Evolutionary conservation across 352 stramenopile species (phyloP), one percentile per base, ranked within the genome.

Genomic region (Globisporangium rhizosaccharum): DNA sequence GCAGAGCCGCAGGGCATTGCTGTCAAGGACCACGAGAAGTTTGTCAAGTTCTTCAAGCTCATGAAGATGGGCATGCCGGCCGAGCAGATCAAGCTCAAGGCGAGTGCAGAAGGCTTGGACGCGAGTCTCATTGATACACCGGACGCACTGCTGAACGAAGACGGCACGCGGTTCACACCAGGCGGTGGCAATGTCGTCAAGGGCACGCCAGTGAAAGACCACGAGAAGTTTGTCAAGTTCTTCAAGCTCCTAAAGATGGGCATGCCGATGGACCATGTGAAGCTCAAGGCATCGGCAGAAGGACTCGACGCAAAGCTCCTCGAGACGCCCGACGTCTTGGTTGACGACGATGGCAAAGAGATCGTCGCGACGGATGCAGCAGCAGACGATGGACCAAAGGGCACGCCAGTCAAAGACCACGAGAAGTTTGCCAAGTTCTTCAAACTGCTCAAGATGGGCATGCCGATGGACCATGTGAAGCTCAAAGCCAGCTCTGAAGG

Each of bases 41-140:
- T 95, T 65, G 74, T 68, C 15, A 97, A 97, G 69, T 98, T 98
- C 58, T 98, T 98, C 65, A 98, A 97, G 61, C 92, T 98, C 70
- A 49, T 93, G 54, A 90, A 88, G 39, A 92, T 95, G 79, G 82
- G 83, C 0, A 89, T 95, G 77, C 86, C 80, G 12, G 76, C 86
- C 28, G 86, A 88, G 4, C 89, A 96, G 25, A 85, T 98, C 4
- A 89, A 97, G 68, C 73, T 96, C 67, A 96, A 97, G 62, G 67
- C 62, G 2, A 74, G 64, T 4, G 68, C 78, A 0, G 81, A 88
- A 60, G 82, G 80, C 26, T 65, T 92, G 5, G 71, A 89, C 37
- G 68, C 66, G 12, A 68, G 68, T 14, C 47, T 87, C 17, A 41
- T 91, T 4, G 81, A 89, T 45, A 85, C 71, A 11, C 75, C 79